Evolutionary conservation across 441 rosid genomes (phyloP), one percentile per base, ranked within the genome.

Genomic region (Populus hybrid): DNA sequence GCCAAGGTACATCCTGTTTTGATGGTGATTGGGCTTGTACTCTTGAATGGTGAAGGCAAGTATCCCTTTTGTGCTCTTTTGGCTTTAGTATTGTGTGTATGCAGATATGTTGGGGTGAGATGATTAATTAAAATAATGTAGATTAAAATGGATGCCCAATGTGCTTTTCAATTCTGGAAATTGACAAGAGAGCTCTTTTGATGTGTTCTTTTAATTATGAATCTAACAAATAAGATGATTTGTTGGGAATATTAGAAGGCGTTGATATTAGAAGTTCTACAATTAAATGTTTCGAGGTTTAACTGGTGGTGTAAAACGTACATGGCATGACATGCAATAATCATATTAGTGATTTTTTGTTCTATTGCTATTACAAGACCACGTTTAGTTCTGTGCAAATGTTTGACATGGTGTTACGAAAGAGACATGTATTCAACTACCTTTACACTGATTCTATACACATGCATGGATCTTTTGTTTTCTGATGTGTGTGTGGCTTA

Each of bases 11-110:
- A 96, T 84, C 99, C 98, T 68, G 94, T 96, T 75, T 78, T 96
- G 28, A 94, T 96, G 99, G 95, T 94, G 81, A 86, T 90, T 59
- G 98, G 96, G 70, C 88, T 94, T 50, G 38, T 96, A 50, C 93
- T 96, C 72, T 78, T 92, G 77, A 96, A 96, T 83, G 98, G 99
- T 5, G 99, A 96, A 94, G 97, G 98, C 94, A 87, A 20, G n/a
- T 56, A 1, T 21, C 35, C 28, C 21, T 42, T 65, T 59, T 61
- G 26, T 73, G 31, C 21, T 72, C 56, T 64, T 64, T 45, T 45
- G 56, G 56, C 20, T 11, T 45, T 14, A 45, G 56, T 23, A 29
- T 20, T 64, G 7, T 6, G 23, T 14, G 53, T 33, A 3, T 24
- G 26, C 35, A 38, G 23, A 7, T 53, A 12, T n/a, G 50, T 28